A percentile compares a stretch with the other conserved stretches of the same genome.
Evolutionary conservation across 148 eudicot species (phyloP).

Genomic region (Rhododendron griersonianum): DNA sequence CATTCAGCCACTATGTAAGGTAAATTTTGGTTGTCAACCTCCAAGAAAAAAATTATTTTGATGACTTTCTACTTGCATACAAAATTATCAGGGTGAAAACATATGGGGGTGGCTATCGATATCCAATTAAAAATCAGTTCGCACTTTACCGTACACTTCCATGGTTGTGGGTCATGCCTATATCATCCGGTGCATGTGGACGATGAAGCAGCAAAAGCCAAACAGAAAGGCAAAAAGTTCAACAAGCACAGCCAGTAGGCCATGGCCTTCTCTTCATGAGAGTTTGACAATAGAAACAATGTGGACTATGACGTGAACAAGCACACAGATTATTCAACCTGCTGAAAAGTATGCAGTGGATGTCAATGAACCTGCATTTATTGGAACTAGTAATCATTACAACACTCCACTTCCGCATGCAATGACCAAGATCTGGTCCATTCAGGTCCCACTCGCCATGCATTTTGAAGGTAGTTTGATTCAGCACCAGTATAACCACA

Average conservation of each 20-base stretch:
- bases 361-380: not conserved
- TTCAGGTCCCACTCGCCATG: not conserved
- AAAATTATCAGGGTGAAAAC: not conserved
- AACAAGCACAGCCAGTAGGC: not conserved
- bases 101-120: not conserved
- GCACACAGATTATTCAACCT: not conserved
- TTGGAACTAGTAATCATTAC: not conserved
- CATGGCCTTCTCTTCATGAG: not conserved
- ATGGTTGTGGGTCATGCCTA: not conserved
- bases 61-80: not conserved
- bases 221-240: not conserved
- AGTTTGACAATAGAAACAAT: not conserved
- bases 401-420: not conserved
- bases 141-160: not conserved
- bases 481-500: not conserved
- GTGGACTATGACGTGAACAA: not conserved
- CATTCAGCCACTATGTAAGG: not conserved
- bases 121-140: not conserved
- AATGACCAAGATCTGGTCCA: not conserved
- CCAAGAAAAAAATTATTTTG: not conserved
- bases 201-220: not conserved
- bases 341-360: not conserved
- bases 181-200: not conserved
- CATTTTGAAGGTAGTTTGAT: not conserved
- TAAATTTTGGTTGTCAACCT: not conserved